These are phyloP conservation scores for Candida stauntonica DNA, from an alignment of 805 yeast genomes.

Conservation along the genomic window DNA sequence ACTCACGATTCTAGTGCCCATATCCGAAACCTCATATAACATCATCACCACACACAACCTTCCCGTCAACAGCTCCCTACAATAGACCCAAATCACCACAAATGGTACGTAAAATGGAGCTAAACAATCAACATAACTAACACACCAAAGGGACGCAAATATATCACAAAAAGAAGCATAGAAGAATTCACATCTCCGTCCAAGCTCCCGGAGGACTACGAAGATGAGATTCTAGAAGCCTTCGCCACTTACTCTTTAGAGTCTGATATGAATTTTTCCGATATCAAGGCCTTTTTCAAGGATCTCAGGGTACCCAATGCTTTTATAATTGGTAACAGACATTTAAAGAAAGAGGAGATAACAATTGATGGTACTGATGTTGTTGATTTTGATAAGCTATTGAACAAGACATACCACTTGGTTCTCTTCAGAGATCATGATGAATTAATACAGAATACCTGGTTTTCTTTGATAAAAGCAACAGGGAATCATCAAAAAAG, in stretches of 20 bases:
- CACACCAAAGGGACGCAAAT: slow-evolving; percentile 15
- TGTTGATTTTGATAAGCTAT: slow-evolving; percentile 44
- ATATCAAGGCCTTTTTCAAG: slow-evolving; percentile 28
- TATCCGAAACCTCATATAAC: too few relatives aligned
- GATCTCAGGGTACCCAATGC: slow-evolving; percentile 30
- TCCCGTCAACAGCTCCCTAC: too few relatives aligned
- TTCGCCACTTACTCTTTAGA: slow-evolving; percentile 39
- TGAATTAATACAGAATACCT: slow-evolving; percentile 33
- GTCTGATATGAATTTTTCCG: slow-evolving; percentile 34
- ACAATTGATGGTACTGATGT: slow-evolving; percentile 38
- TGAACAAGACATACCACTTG: slow-evolving; percentile 38
- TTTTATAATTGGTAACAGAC: slow-evolving; percentile 27
- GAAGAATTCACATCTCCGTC: slow-evolving; percentile 29
- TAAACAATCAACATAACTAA: neutral
- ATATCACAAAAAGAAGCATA: slow-evolving; percentile 19
- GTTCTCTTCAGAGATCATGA: slow-evolving; percentile 37
- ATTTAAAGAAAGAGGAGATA: slow-evolving; percentile 24
- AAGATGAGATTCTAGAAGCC: slow-evolving; percentile 40
- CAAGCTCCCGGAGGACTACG: slow-evolving; percentile 38
- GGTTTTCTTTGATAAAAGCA: slow-evolving; percentile 34
- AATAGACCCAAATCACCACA: too few relatives aligned
- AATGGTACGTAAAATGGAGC: neutral
- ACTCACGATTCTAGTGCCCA: too few relatives aligned
- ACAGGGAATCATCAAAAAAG: slow-evolving; percentile 16
- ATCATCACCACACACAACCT: too few relatives aligned